Evolutionary conservation across 1,284 basidiomycete genomes (phyloP).

Genomic region (Microbotryomycetes sp.): DNA sequence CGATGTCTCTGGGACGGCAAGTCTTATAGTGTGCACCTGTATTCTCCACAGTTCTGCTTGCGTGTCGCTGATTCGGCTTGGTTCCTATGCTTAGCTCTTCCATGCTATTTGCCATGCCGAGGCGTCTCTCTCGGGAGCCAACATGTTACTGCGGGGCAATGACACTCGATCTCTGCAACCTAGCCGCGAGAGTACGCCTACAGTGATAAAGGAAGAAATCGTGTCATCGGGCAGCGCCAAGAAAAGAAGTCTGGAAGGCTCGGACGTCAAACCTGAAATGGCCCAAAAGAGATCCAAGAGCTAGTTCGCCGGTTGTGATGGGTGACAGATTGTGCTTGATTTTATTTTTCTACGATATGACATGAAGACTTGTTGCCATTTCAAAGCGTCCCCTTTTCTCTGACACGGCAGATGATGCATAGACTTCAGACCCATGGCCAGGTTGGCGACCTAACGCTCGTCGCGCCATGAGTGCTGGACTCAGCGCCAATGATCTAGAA

Average conservation of each 20-base stretch:
- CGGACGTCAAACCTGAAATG: not conserved
- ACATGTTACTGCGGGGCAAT: not conserved
- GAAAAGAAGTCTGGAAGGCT: not conserved
- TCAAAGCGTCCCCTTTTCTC: not conserved
- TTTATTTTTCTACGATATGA: not conserved
- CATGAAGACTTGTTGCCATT: not conserved
- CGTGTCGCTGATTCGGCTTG: not conserved
- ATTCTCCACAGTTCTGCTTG: constrained; percentile 4
- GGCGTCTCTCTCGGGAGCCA: constrained; percentile 36
- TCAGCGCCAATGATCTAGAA: constrained; percentile 22
- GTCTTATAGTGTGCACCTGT: not conserved
- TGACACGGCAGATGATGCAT: too few relatives aligned
- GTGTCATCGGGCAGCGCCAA: not conserved
- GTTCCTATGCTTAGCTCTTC: constrained; percentile 55
- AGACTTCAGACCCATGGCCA: too few relatives aligned
- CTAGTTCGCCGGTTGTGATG: too few relatives aligned
- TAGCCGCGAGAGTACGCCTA: not conserved
- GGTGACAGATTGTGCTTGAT: too few relatives aligned
- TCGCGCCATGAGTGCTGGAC: not conserved
- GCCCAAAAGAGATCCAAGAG: not conserved
- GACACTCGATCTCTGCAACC: too few relatives aligned
- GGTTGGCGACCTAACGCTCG: not conserved
- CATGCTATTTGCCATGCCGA: constrained; percentile 90
- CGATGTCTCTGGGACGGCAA: constrained; percentile 21
- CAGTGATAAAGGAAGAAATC: too few relatives aligned